Percentiles rank a stretch among this genome's conserved stretches.
These are phyloP conservation scores for Tardiomyces depauwii DNA, from an alignment of 1,139 yeast genomes.

Conservation along the genomic window DNA sequence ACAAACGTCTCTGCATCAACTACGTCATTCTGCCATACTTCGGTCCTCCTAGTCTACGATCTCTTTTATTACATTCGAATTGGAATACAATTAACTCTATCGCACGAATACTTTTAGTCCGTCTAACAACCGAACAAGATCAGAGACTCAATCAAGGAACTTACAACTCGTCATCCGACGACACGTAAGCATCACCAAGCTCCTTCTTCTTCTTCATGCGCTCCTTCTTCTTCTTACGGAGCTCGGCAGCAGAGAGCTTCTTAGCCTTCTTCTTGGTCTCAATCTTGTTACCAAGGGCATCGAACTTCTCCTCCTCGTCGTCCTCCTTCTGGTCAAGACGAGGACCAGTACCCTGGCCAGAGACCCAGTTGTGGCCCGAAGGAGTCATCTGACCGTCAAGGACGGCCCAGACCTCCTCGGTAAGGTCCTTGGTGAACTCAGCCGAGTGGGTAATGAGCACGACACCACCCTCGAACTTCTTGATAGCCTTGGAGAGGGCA, in stretches of 20 bases:
- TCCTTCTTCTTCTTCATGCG: conserved; percentile 99
- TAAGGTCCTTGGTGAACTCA: conserved; percentile 97
- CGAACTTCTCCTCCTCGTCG: conserved; percentile 96
- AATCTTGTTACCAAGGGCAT: conserved; percentile 99
- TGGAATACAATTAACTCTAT: background rate
- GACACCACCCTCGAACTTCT: conserved; percentile 99
- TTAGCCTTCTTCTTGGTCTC: conserved; percentile 92
- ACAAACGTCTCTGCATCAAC: too few species aligned
- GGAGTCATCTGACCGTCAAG: conserved; percentile 97
- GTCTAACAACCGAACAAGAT: background rate
- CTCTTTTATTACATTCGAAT: background rate
- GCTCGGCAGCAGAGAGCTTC: conserved; percentile 96
- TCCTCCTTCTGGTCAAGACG: conserved; percentile 93
- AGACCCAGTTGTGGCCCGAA: conserved; percentile 99
- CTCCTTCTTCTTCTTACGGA: conserved; percentile 99
- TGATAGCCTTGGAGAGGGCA: conserved; percentile 97
- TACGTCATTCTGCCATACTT: too few species aligned
- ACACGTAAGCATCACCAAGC: conserved; percentile 97
- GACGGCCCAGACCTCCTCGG: conserved; percentile 99
- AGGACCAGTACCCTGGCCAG: conserved; percentile 99
- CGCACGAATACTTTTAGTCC: background rate
- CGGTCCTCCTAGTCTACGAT: too few species aligned
- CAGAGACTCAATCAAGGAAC: background rate
- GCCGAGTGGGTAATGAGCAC: conserved; percentile 99
- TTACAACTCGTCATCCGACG: conserved; percentile 76